Evolutionary conservation across 345 rosid genomes (phyloP).

Genomic region (Abelmoschus esculentus): DNA sequence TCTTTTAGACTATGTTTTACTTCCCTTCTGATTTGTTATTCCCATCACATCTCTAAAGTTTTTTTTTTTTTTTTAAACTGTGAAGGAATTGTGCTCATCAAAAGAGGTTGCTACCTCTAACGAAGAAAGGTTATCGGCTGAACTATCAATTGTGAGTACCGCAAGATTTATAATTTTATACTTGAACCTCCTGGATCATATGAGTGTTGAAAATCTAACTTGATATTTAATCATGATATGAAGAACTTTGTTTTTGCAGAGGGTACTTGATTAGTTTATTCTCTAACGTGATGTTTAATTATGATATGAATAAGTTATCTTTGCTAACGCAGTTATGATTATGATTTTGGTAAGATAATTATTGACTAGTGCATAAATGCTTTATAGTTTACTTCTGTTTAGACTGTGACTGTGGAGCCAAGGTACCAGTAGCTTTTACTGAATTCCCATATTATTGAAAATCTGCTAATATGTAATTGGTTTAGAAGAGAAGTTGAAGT

Average conservation of each 20-base stretch:
- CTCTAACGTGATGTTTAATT: background rate
- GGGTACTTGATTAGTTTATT: background rate
- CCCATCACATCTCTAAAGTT: conserved; percentile 2
- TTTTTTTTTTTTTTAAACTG: conserved; percentile 15
- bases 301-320: background rate
- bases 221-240: no score
- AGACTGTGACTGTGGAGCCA: background rate
- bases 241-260: background rate
- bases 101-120: conserved; percentile 62
- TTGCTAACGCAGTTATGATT: background rate
- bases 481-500: background rate
- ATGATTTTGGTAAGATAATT: background rate
- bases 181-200: background rate
- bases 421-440: background rate
- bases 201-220: background rate
- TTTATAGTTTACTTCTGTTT: background rate
- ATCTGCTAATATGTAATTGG: background rate
- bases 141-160: conserved; percentile 69
- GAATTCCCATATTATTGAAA: background rate
- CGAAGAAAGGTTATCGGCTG: conserved; percentile 67
- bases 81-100: conserved; percentile 61
- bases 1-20: conserved; percentile 16
- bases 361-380: background rate
- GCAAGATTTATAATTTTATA: background rate
- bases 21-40: conserved; percentile 3